These are phyloP conservation scores for Actinomortierella wolfii DNA, from an alignment of 371 early-diverging fungal species.

Conservation along the genomic window DNA sequence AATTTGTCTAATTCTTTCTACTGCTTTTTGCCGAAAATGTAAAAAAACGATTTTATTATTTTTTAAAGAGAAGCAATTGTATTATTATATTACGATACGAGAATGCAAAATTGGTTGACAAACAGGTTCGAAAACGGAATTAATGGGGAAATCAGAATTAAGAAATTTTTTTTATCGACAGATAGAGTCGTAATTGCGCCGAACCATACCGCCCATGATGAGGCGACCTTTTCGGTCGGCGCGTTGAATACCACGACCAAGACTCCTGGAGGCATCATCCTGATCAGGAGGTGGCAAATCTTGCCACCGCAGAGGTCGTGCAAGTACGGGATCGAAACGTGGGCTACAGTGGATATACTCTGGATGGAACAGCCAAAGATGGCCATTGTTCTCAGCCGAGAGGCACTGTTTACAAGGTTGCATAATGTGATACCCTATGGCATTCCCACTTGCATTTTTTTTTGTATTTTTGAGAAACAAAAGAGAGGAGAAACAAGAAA, in stretches of 20 bases:
- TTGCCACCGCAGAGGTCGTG: conserved; percentile 22
- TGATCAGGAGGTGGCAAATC: conserved; percentile 32
- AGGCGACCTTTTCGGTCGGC: conserved; percentile 9
- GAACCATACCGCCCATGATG: conserved; percentile 36
- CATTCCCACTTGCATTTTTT: conserved; percentile 94
- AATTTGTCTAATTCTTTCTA: too few relatives aligned
- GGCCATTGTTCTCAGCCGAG: conserved; percentile 90
- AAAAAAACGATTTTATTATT: too few relatives aligned
- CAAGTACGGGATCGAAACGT: conserved; percentile 11
- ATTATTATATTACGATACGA: too few relatives aligned
- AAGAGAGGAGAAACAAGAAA: too few relatives aligned
- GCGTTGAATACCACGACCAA: conserved; percentile 12
- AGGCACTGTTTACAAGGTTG: conserved; percentile 91
- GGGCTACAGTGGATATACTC: conserved; percentile 49
- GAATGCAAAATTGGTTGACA: too few relatives aligned
- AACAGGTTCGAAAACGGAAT: too few relatives aligned
- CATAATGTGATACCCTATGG: conserved; percentile 94
- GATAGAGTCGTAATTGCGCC: conserved; percentile 33
- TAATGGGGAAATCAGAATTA: too few relatives aligned
- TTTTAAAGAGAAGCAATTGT: too few relatives aligned
- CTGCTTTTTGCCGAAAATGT: too few relatives aligned
- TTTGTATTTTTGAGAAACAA: too few relatives aligned
- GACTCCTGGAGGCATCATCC: conserved; percentile 25
- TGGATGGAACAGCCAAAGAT: conserved; percentile 94
- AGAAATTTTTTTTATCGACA: conserved; percentile 15